Conservation (phyloP, 192 early-diverging fungal genomes). For the Backusella luteola region DNA sequence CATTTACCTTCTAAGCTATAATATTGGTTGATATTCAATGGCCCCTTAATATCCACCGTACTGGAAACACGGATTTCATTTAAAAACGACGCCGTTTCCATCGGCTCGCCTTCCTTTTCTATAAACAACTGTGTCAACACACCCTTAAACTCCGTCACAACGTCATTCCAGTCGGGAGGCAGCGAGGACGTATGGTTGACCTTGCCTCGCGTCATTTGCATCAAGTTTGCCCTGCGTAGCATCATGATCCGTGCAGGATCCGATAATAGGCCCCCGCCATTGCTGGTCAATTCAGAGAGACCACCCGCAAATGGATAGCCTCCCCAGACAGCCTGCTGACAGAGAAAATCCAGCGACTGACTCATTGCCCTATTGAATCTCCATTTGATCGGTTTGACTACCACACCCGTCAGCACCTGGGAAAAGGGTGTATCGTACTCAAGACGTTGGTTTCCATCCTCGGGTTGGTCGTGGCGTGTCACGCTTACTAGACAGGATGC, state of each 20-base stretch:
- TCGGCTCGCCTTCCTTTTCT: neutral
- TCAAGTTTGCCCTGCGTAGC: constrained; percentile 37
- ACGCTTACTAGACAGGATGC: neutral
- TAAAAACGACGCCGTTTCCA: neutral
- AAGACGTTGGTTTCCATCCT: neutral
- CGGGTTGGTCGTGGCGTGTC: neutral
- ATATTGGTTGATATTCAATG: constrained; percentile 40
- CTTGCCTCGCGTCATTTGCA: constrained; percentile 32
- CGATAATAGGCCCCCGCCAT: constrained; percentile 42
- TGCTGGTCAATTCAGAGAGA: constrained; percentile 35
- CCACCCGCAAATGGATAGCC: constrained; percentile 48
- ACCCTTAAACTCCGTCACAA: constrained; percentile 19
- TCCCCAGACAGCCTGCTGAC: constrained; percentile 43
- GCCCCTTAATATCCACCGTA: constrained; percentile 28
- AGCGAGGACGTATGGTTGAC: constrained; percentile 16
- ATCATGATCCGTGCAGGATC: constrained; percentile 42
- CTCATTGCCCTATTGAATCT: constrained; percentile 35
- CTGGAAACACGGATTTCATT: neutral
- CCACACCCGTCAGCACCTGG: neutral
- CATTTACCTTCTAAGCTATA: constrained; percentile 25
- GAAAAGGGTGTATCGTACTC: constrained; percentile 30
- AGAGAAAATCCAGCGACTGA: constrained; percentile 38
- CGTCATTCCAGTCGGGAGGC: neutral
- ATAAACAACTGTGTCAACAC: constrained; percentile 13
- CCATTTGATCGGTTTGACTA: constrained; percentile 24